phyloP scores from a whole-genome alignment of 208 protist genomes.

The Leishmania gerbilli region DNA sequence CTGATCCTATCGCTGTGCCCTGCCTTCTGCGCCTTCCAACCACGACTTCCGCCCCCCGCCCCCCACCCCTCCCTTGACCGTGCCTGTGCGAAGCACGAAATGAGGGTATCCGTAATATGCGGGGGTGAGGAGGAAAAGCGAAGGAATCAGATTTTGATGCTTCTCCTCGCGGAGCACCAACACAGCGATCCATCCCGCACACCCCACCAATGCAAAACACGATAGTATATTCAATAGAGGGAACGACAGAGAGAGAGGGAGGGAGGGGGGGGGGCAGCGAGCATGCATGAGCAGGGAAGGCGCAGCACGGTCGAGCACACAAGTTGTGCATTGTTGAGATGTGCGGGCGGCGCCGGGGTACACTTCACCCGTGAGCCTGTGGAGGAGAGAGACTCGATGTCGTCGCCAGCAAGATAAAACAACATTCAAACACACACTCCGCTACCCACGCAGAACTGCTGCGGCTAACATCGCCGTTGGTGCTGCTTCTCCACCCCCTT shows the following conservation, averaged over 20 bases:
- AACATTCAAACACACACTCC: background rate
- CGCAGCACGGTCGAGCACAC: background rate
- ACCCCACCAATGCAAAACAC: background rate
- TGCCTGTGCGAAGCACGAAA: background rate
- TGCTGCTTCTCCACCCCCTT: background rate
- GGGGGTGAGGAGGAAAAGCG: background rate
- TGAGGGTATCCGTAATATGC: background rate
- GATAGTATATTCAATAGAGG: background rate
- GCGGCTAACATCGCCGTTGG: background rate
- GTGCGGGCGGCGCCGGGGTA: background rate
- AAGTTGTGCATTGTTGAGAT: background rate
- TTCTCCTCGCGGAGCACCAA: background rate
- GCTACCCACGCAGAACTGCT: background rate
- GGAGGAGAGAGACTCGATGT: background rate
- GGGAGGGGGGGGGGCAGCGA: background rate
- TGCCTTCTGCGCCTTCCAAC: background rate
- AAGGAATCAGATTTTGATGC: background rate
- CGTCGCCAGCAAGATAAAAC: background rate
- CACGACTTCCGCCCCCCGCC: too few relatives aligned
- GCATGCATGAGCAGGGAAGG: background rate
- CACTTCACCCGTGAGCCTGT: background rate
- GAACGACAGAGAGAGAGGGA: background rate
- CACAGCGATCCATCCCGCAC: background rate
- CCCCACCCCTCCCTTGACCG: background rate
- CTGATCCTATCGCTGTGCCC: background rate